Evolutionary conservation across 2,329 filamentous ascomycete species (phyloP).

Genomic region (Ascocoryne sarcoides): DNA sequence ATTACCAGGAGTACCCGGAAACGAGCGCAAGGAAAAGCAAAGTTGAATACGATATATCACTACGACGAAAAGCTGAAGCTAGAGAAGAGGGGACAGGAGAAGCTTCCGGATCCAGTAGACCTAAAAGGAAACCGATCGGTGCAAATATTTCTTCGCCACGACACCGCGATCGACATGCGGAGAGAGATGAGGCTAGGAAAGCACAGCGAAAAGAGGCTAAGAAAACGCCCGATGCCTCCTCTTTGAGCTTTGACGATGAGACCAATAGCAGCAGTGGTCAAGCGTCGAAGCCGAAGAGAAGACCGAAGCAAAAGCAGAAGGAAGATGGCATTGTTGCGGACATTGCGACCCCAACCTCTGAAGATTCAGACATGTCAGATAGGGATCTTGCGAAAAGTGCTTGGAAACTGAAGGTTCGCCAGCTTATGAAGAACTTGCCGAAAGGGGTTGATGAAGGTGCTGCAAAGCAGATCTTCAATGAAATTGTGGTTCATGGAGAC

Average conservation of each 20-base stretch:
- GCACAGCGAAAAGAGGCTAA: conserved; percentile 15
- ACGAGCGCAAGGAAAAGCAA: conserved; percentile 22
- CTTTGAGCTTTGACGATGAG: conserved; percentile 26
- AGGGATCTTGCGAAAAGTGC: conserved; percentile 37
- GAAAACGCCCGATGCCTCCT: conserved; percentile 19
- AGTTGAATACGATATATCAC: conserved; percentile 22
- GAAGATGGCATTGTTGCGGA: conserved; percentile 29
- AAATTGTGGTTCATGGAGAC: conserved; percentile 89
- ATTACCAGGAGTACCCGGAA: conserved; percentile 30
- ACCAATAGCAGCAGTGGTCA: conserved; percentile 21
- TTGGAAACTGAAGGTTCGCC: conserved; percentile 54
- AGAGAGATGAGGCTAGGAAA: conserved; percentile 19
- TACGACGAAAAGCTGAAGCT: conserved; percentile 21
- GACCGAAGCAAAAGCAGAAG: conserved; percentile 27
- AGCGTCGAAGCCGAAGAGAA: conserved; percentile 20
- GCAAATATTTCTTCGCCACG: conserved; percentile 28
- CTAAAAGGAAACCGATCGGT: conserved; percentile 28
- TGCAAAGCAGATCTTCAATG: conserved; percentile 88
- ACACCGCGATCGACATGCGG: conserved; percentile 20
- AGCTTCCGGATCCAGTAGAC: conserved; percentile 8
- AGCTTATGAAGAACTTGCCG: conserved; percentile 69
- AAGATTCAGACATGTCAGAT: conserved; percentile 35
- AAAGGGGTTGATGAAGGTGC: conserved; percentile 72
- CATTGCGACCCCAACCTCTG: conserved; percentile 36
- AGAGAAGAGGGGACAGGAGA: conserved; percentile 9